These are phyloP conservation scores for Pythium vanterpoolii DNA, from an alignment of 352 stramenopile species.

Conservation along the genomic window DNA sequence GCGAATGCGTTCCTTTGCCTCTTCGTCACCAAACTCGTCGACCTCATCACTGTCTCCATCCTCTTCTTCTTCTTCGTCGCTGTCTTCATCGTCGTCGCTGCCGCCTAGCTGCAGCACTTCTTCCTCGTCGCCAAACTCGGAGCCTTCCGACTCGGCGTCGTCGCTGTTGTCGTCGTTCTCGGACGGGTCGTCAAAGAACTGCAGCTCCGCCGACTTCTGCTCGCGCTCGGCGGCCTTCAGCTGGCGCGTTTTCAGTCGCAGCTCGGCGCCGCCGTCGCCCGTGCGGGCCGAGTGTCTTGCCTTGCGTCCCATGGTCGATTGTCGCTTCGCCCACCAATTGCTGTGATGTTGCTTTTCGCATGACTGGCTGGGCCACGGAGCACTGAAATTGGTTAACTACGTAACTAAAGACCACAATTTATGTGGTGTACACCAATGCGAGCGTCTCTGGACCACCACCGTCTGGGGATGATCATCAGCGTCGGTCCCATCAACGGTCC, in stretches of 20 bases:
- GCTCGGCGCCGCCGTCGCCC: slow-evolving; percentile 70
- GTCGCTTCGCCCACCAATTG: slow-evolving; percentile 15
- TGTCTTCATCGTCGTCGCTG: slow-evolving; percentile 35
- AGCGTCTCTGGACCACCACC: not conserved
- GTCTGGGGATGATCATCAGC: slow-evolving; percentile 1
- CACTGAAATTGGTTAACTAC: slow-evolving; percentile 11
- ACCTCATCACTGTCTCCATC: slow-evolving; percentile 43
- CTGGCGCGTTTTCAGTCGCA: slow-evolving; percentile 65
- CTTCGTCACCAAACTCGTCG: slow-evolving; percentile 49
- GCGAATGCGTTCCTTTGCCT: slow-evolving; percentile 63
- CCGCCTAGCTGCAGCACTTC: slow-evolving; percentile 67
- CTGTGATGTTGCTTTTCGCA: slow-evolving; percentile 24
- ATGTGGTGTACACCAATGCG: slow-evolving; percentile 9
- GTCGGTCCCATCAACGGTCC: not conserved
- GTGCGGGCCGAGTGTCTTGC: slow-evolving; percentile 65
- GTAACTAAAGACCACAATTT: slow-evolving; percentile 1
- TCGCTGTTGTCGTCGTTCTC: slow-evolving; percentile 66
- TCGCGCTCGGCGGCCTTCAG: slow-evolving; percentile 52
- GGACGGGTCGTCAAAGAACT: slow-evolving; percentile 83
- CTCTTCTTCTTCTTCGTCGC: slow-evolving; percentile 35
- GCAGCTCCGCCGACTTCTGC: slow-evolving; percentile 68
- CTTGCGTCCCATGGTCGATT: slow-evolving; percentile 63
- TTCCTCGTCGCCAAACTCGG: slow-evolving; percentile 51
- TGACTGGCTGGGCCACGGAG: slow-evolving; percentile 28
- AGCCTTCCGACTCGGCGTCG: slow-evolving; percentile 53